Conservation (phyloP, 192 early-diverging fungal genomes). For the Entomortierella beljakovae region DNA sequence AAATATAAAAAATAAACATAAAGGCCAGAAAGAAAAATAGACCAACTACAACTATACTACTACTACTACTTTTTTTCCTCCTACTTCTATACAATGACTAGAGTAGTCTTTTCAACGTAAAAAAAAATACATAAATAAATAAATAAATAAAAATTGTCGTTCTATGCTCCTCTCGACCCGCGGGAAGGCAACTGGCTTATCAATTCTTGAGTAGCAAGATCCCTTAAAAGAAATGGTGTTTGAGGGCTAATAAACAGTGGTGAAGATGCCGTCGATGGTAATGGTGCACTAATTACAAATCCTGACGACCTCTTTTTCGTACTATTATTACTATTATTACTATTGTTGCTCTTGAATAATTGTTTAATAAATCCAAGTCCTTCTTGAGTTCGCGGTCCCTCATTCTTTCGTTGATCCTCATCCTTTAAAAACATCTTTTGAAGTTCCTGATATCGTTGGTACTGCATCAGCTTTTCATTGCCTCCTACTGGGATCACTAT, state of each 20-base stretch:
- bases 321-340: not conserved
- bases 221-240: conserved; percentile 2
- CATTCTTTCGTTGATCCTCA: conserved; percentile 7
- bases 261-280: not conserved
- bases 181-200: not conserved
- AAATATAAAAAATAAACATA: no score
- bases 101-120: no score
- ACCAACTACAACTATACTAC: no score
- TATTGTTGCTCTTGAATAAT: conserved; percentile 6
- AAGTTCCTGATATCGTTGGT: conserved; percentile 34
- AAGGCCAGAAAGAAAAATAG: no score
- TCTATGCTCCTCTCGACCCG: not conserved
- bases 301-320: conserved; percentile 17
- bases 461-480: conserved; percentile 21
- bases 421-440: conserved; percentile 27
- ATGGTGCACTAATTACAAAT: conserved; percentile 30
- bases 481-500: no score
- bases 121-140: not conserved
- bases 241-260: not conserved
- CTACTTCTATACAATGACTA: no score
- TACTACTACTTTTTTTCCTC: no score
- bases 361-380: conserved; percentile 32
- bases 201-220: conserved; percentile 5
- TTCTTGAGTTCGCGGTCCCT: not conserved
- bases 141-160: not conserved